These are phyloP conservation scores for Colletotrichum chlorophyti DNA, from an alignment of 2,329 filamentous ascomycete genomes.

Conservation along the genomic window DNA sequence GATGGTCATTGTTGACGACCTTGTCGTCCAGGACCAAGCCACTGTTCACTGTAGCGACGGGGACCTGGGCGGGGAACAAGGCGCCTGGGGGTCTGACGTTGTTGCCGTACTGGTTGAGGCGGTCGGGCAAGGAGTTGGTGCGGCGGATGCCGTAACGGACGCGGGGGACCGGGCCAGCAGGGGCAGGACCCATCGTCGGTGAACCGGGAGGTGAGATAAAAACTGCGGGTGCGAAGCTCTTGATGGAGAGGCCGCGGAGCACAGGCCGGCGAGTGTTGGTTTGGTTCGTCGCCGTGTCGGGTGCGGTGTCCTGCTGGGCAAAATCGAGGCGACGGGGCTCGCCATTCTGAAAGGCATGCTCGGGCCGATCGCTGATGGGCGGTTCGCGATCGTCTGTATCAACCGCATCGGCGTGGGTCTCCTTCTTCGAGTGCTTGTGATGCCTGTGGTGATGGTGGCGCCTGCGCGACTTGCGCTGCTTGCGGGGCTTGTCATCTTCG, in stretches of 20 bases:
- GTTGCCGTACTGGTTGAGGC: slow-evolving; percentile 55
- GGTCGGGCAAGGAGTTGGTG: slow-evolving; percentile 77
- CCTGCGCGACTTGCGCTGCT: slow-evolving; percentile 43
- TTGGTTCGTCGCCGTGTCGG: slow-evolving; percentile 37
- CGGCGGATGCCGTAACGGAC: slow-evolving; percentile 72
- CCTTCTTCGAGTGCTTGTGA: slow-evolving; percentile 52
- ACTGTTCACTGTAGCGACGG: slow-evolving; percentile 43
- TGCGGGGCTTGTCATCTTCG: slow-evolving; percentile 50
- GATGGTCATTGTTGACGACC: slow-evolving; percentile 47
- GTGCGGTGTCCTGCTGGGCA: slow-evolving; percentile 44
- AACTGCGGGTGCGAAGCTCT: slow-evolving; percentile 74
- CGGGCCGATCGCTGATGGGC: slow-evolving; percentile 40
- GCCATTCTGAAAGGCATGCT: slow-evolving; percentile 37
- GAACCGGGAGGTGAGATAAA: slow-evolving; percentile 53
- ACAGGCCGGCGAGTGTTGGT: slow-evolving; percentile 46
- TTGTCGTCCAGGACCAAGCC: slow-evolving; percentile 35
- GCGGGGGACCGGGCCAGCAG: slow-evolving; percentile 57
- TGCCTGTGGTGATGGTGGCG: slow-evolving; percentile 45
- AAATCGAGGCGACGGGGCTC: slow-evolving; percentile 67
- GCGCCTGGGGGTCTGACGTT: slow-evolving; percentile 54
- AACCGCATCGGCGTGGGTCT: slow-evolving; percentile 45
- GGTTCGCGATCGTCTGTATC: slow-evolving; percentile 34
- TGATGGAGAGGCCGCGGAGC: slow-evolving; percentile 68
- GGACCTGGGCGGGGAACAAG: slow-evolving; percentile 55
- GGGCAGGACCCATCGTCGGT: background rate